Evolutionary conservation across 768 basidiomycete genomes (phyloP).

Genomic region (Lyophyllum shimeji): DNA sequence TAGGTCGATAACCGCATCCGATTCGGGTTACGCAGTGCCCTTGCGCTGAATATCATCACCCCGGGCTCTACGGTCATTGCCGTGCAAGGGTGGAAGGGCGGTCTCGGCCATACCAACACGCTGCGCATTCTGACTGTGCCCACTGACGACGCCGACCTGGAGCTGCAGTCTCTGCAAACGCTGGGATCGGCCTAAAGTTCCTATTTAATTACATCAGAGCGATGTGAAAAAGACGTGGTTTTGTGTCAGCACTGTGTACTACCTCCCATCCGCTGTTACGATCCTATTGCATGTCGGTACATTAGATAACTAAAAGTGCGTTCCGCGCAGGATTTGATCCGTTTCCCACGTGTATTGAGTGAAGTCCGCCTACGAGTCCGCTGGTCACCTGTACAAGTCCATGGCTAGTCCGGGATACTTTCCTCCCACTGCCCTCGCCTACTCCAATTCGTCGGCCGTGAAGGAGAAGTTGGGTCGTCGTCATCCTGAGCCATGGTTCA

Average conservation of each 20-base stretch:
- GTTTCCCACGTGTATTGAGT: neutral
- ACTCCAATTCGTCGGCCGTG: conserved; percentile 43
- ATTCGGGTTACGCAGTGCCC: conserved; percentile 82
- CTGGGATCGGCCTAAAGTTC: conserved; percentile 16
- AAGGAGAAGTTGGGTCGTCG: conserved; percentile 65
- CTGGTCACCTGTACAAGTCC: too few species aligned
- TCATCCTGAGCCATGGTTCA: conserved; percentile 52
- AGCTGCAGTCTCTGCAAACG: conserved; percentile 58
- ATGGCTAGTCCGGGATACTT: conserved; percentile 8
- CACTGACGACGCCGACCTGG: conserved; percentile 76
- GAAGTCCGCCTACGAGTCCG: too few species aligned
- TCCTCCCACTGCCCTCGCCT: conserved; percentile 24
- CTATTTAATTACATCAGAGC: too few species aligned
- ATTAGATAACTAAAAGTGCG: neutral
- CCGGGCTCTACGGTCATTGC: conserved; percentile 89
- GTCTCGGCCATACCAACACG: conserved; percentile 94
- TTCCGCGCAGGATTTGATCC: neutral
- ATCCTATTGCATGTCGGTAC: neutral
- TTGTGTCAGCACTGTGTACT: conserved; percentile 1
- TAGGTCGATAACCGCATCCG: conserved; percentile 90
- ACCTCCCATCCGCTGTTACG: neutral
- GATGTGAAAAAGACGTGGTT: neutral
- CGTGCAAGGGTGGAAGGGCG: conserved; percentile 99
- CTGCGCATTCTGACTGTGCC: conserved; percentile 83
- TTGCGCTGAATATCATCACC: conserved; percentile 82